A percentile compares a stretch with the other conserved stretches of the same genome.
Conservation (phyloP, 306 rosid genomes). For the Betula pendula region DNA sequence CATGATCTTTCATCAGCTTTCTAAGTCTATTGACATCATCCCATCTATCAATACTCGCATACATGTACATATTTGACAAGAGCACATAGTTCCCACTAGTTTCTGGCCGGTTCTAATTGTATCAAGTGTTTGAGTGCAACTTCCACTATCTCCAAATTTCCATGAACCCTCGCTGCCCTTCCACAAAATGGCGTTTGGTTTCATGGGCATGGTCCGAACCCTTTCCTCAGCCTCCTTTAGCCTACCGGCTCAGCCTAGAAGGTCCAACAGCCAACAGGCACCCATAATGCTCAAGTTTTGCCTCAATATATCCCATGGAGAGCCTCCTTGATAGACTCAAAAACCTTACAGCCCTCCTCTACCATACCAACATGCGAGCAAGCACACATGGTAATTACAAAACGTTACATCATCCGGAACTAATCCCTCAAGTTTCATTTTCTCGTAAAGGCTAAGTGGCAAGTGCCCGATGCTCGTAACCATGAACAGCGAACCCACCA, state of each 20-base stretch:
- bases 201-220: constrained; percentile 43
- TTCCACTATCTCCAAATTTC: constrained; percentile 41
- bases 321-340: constrained; percentile 35
- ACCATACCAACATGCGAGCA: constrained; percentile 48
- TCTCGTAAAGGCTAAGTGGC: constrained; percentile 43
- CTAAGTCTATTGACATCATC: constrained; percentile 48
- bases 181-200: constrained; percentile 48
- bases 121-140: constrained; percentile 39
- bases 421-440: constrained; percentile 31
- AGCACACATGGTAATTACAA: constrained; percentile 43
- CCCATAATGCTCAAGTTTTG: constrained; percentile 45
- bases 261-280: constrained; percentile 42
- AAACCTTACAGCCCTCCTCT: constrained; percentile 38
- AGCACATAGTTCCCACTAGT: constrained; percentile 34
- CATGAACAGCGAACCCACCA: constrained; percentile 46
- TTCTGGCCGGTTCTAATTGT: constrained; percentile 19
- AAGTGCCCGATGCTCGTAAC: constrained; percentile 44
- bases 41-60: constrained; percentile 42
- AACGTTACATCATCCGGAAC: constrained; percentile 42
- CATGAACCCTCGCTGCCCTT: constrained; percentile 49
- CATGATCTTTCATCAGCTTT: constrained; percentile 42
- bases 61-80: constrained; percentile 48
- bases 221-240: constrained; percentile 44
- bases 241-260: constrained; percentile 44
- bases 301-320: constrained; percentile 37